These are phyloP conservation scores for Chrysoporthe deuterocubensis DNA, from an alignment of 2,329 filamentous ascomycete genomes.

Conservation along the genomic window DNA sequence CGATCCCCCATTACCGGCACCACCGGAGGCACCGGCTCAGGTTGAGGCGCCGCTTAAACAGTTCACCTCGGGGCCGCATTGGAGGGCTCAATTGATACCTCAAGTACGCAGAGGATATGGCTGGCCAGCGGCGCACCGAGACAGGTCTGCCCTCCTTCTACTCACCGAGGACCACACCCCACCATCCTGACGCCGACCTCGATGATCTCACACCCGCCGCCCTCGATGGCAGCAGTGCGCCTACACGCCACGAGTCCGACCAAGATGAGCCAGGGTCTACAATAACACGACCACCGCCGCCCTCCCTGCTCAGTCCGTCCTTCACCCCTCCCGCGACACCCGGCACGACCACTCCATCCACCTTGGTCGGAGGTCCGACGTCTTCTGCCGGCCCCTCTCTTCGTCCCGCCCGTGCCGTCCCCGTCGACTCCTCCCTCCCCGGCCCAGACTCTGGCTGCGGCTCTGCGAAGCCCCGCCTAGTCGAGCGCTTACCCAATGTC, in stretches of 20 bases:
- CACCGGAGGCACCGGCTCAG: neutral
- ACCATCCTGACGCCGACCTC: conserved; percentile 31
- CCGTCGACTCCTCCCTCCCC: conserved; percentile 62
- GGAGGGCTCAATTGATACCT: too few relatives aligned
- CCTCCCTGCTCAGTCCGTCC: conserved; percentile 82
- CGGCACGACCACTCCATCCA: conserved; percentile 58
- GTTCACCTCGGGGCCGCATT: neutral
- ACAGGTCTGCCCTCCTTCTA: conserved; percentile 37
- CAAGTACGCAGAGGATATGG: neutral
- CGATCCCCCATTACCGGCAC: neutral
- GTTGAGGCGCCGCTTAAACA: neutral
- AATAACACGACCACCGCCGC: conserved; percentile 43
- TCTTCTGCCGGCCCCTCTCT: conserved; percentile 28
- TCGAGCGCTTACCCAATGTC: conserved; percentile 80
- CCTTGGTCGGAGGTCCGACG: conserved; percentile 33
- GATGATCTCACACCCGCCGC: conserved; percentile 30
- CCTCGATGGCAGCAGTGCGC: conserved; percentile 24
- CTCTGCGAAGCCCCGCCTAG: conserved; percentile 70
- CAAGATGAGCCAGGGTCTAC: conserved; percentile 27
- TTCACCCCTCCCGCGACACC: conserved; percentile 76
- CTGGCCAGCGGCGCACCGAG: conserved; percentile 17
- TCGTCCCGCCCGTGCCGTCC: conserved; percentile 53
- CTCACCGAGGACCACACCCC: conserved; percentile 35
- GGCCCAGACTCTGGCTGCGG: conserved; percentile 48
- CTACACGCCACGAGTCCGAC: conserved; percentile 18